phyloP scores from a whole-genome alignment of 495 filamentous ascomycete genomes.

The Penicillium diatomitis region DNA sequence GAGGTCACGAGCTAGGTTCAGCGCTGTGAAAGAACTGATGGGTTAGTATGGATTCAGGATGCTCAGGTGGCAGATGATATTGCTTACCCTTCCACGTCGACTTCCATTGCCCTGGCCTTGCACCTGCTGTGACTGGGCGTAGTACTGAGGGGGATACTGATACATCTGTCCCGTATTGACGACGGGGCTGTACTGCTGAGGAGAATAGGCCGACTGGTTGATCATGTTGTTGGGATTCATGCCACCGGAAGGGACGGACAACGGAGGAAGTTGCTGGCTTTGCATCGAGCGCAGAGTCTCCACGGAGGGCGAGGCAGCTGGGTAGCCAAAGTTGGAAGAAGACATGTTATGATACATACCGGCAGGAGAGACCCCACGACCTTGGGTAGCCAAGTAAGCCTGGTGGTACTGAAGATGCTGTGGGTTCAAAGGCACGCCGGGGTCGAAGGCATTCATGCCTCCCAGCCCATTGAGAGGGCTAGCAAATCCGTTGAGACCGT shows the following conservation, averaged over 20 bases:
- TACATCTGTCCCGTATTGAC: slow-evolving; percentile 42
- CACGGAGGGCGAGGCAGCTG: slow-evolving; percentile 27
- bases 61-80: neutral
- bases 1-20: slow-evolving; percentile 21
- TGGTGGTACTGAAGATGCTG: slow-evolving; percentile 41
- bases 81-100: slow-evolving; percentile 42
- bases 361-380: slow-evolving; percentile 35
- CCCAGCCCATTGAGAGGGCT: slow-evolving; percentile 20
- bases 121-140: slow-evolving; percentile 35
- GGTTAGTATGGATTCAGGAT: neutral
- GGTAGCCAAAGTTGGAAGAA: slow-evolving; percentile 32
- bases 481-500: slow-evolving; percentile 27
- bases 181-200: slow-evolving; percentile 41
- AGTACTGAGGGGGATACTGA: slow-evolving; percentile 44
- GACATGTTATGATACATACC: slow-evolving; percentile 35
- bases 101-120: slow-evolving; percentile 38
- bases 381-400: slow-evolving; percentile 33
- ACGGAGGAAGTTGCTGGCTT: slow-evolving; percentile 22
- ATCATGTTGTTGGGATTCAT: slow-evolving; percentile 36
- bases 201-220: slow-evolving; percentile 32
- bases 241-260: slow-evolving; percentile 27
- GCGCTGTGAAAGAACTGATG: slow-evolving; percentile 14
- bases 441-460: slow-evolving; percentile 24
- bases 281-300: slow-evolving; percentile 37
- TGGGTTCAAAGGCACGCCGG: slow-evolving; percentile 27